Evolutionary conservation across 352 stramenopile species (phyloP), one percentile per base, ranked within the genome.

Genomic region (Halophytophthora polymorphica): DNA sequence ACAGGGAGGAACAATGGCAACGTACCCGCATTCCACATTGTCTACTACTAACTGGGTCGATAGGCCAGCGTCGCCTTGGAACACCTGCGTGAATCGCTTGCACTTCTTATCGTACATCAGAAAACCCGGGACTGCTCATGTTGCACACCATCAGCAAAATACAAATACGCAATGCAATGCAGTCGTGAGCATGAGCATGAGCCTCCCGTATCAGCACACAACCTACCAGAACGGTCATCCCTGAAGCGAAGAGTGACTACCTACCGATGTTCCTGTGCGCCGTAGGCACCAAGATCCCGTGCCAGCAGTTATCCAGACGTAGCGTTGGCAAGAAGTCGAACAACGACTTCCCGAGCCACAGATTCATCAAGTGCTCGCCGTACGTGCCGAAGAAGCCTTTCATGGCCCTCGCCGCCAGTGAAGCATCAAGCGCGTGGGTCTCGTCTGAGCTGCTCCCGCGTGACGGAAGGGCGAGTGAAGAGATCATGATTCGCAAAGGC

Each of bases 11-110:
- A 34, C 6, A 6, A 34, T 34, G 29, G 19, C 58, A n/a, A n/a
- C n/a, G 12, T 41, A 69, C 60, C 55, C 60, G 23, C 60, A 69
- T 34, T 69, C 60, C 55, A 69, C 64, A 38, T 45, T 39, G 51
- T 69, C 60, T 3, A 31, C 50, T 1, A 49, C 60, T 55, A 69
- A 31, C 8, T 49, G 43, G 25, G 59, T 33, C 19, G 55, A 22
- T 8, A 65, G 36, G 6, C 21, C 33, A 45, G 18, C 18, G 7
- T 54, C 35, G 18, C 36, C 21, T 10, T 37, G 3, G 45, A 43
- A 69, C 14, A 25, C 37, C 13, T 64, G n/a, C 53, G 23, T 38
- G 18, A 69, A 69, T 22, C 7, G 17, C 17, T 11, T 21, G 8
- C 25, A 5, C 12, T 45, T 15, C 28, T 51, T 60, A 41, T 69